phyloP scores from a whole-genome alignment of 2,329 filamentous ascomycete genomes.

The Penicillium frequentans region DNA sequence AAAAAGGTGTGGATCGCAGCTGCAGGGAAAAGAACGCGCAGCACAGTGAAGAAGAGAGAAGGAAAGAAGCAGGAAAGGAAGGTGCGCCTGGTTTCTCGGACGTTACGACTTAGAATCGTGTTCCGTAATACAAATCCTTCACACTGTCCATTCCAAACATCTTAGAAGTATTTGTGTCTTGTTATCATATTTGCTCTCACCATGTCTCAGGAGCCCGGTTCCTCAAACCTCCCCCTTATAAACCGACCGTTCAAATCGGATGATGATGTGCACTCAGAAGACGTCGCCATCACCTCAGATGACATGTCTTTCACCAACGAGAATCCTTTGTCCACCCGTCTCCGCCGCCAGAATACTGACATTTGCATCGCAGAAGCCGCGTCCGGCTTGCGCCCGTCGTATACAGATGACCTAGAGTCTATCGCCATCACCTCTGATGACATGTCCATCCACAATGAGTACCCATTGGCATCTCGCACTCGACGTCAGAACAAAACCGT shows the following conservation, averaged over 20 bases:
- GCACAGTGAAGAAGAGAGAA: background rate
- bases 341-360: background rate
- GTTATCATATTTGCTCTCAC: background rate
- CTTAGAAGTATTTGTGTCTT: background rate
- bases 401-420: slow-evolving; percentile 7
- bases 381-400: background rate
- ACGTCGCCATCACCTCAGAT: background rate
- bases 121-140: background rate
- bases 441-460: slow-evolving; percentile 4
- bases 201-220: background rate
- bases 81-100: background rate
- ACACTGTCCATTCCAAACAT: background rate
- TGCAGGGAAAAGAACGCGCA: background rate
- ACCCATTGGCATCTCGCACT: background rate
- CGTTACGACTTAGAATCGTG: background rate
- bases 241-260: background rate
- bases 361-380: background rate
- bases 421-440: slow-evolving; percentile 10
- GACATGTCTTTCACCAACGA: background rate
- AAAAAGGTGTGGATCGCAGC: slow-evolving; percentile 2
- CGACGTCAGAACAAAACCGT: slow-evolving; percentile 4
- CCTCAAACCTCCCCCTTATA: background rate
- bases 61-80: background rate
- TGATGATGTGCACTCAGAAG: background rate
- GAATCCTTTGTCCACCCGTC: background rate